Evolutionary conservation across 2,329 filamentous ascomycete species (phyloP).

Genomic region (Colletotrichum trifolii): DNA sequence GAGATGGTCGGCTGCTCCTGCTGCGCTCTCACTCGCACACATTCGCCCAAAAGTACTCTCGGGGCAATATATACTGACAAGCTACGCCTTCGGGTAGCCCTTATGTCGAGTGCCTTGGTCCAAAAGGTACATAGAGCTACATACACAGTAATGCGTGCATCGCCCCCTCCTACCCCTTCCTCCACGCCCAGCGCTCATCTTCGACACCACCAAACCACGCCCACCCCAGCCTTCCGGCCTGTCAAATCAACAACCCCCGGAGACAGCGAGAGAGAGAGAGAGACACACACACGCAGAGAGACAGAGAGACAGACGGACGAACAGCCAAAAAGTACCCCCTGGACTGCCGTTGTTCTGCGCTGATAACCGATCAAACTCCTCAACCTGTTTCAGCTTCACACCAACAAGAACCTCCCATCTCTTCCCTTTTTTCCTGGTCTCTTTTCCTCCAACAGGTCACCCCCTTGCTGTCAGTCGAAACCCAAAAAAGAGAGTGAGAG

Average conservation of each 20-base stretch:
- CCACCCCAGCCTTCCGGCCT: constrained; percentile 19
- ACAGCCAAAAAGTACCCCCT: constrained; percentile 37
- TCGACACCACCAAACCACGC: constrained; percentile 5
- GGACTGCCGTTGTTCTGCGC: constrained; percentile 42
- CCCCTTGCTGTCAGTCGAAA: constrained; percentile 26
- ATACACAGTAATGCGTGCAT: neutral
- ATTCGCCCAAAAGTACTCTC: no score
- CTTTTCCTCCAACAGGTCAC: constrained; percentile 16
- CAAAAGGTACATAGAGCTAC: no score
- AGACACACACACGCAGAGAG: no score
- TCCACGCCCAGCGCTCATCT: constrained; percentile 2
- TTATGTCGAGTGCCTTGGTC: no score
- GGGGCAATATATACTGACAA: no score
- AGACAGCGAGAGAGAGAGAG: constrained; percentile 30
- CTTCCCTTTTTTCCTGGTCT: constrained; percentile 36
- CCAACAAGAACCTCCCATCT: constrained; percentile 40
- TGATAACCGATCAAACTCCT: constrained; percentile 47
- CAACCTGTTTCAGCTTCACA: constrained; percentile 49
- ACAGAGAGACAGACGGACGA: neutral
- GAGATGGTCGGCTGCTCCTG: no score
- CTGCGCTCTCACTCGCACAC: no score
- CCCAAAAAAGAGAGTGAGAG: constrained; percentile 15
- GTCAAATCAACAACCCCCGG: constrained; percentile 27
- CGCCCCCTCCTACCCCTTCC: constrained; percentile 8
- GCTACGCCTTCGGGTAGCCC: no score